Evolutionary conservation across 441 rosid genomes (phyloP), one percentile per base, ranked within the genome.

Genomic region (Rhodomyrtus psidioides): DNA sequence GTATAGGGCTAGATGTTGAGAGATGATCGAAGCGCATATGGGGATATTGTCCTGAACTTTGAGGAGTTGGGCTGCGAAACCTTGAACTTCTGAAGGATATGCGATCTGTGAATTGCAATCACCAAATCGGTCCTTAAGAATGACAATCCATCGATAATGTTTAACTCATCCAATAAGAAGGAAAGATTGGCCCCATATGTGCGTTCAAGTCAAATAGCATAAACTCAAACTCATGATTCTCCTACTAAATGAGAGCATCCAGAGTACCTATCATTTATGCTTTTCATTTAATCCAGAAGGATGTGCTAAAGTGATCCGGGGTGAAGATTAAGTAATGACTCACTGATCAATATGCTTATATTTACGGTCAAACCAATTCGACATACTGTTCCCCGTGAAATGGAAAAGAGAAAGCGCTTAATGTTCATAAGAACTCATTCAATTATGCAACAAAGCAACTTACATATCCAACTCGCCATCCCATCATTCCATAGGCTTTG

Each of bases 381-480:
- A 58, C 9, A 39, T 21, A 62, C 49, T 70, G 51, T 70, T 9
- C 9, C 79, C 24, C 13, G 3, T 12, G 79, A 70, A 39, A 70
- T 23, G 62, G 59, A 51, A 62, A 84, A 49, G 81, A 84, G 27
- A 81, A 54, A 74, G n/a, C 27, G 55, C 70, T 14, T 21, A 39
- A 70, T 70, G 79, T 39, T 39, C n/a, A 10, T 39, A 39, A 70
- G 14, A 70, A 70, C 79, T 53, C 84, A 82, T 53, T 55, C 84
- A 27, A 82, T 34, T 82, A 30, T 2, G 28, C 24, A 2, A 56
- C 21, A 17, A 82, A 70, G 49, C 27, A 60, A 89, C 99, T 95
- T 92, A 98, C 99, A 82, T 98, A 96, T 91, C 99, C 99, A 85
- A 98, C 98, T 85, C 99, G 93, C 99, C 99, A 98, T 60, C 99